Conservation (phyloP, 305 asterid genomes). For the Striga hermonthica region DNA sequence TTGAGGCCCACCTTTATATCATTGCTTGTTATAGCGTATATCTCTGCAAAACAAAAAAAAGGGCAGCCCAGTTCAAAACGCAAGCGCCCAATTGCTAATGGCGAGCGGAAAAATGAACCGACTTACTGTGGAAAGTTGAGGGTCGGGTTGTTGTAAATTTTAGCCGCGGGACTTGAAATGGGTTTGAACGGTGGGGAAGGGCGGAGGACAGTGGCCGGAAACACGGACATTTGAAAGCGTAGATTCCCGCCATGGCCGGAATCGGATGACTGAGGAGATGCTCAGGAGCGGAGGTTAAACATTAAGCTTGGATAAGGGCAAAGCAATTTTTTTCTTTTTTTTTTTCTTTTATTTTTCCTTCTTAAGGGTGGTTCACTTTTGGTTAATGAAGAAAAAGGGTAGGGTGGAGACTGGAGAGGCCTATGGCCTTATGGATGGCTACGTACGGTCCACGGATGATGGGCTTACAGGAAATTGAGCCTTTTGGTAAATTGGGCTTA, state of each 20-base stretch:
- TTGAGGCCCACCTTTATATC: conserved; percentile 88
- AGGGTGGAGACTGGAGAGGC: neutral
- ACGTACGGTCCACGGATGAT: neutral
- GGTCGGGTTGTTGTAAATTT: conserved; percentile 15
- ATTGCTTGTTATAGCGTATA: conserved; percentile 76
- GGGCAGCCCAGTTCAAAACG: neutral
- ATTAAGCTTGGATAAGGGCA: conserved; percentile 27
- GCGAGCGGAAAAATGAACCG: neutral
- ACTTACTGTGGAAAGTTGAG: conserved; percentile 51
- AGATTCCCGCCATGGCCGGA: conserved; percentile 59
- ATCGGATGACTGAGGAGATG: conserved; percentile 11
- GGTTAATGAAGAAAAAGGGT: neutral
- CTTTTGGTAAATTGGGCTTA: too few species aligned
- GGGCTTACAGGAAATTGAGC: too few species aligned
- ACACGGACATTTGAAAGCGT: conserved; percentile 44
- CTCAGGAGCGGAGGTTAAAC: conserved; percentile 13
- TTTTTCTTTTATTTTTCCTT: neutral
- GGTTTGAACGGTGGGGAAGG: conserved; percentile 34
- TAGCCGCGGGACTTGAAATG: conserved; percentile 35
- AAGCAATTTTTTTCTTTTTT: neutral
- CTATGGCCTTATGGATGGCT: conserved; percentile 5
- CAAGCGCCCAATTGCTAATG: neutral
- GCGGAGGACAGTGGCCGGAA: conserved; percentile 46
- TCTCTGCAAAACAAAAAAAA: conserved; percentile 43
- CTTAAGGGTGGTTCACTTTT: neutral